Percentiles rank a stretch among this genome's conserved stretches.
phyloP scores from a whole-genome alignment of 257 asterid species.

The Cinchona pubescens region DNA sequence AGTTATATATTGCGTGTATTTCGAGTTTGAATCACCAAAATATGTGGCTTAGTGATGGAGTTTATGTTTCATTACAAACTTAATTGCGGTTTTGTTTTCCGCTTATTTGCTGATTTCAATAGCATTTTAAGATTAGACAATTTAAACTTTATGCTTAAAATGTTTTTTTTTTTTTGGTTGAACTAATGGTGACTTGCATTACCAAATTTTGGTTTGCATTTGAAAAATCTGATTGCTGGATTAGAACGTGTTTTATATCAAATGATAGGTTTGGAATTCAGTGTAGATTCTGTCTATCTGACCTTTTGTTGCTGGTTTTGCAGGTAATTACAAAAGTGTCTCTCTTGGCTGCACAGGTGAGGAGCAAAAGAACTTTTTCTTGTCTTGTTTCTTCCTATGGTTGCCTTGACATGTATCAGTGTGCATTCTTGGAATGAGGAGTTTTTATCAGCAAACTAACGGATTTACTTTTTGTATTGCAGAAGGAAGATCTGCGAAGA shows the following conservation, averaged over 20 bases:
- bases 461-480: constrained; percentile 28
- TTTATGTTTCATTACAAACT: neutral
- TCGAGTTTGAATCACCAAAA: neutral
- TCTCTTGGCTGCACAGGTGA: constrained; percentile 92
- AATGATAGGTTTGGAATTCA: neutral
- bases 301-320: constrained; percentile 17
- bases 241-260: neutral
- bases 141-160: neutral
- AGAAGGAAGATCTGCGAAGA: constrained; percentile 77
- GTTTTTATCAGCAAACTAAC: constrained; percentile 4
- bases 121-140: neutral
- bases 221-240: neutral
- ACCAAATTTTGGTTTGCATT: neutral
- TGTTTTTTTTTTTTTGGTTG: neutral
- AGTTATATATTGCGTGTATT: neutral
- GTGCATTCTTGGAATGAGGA: neutral
- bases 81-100: neutral
- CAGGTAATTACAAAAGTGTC: constrained; percentile 93
- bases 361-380: neutral
- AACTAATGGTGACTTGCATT: neutral
- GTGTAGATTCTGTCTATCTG: constrained; percentile 4
- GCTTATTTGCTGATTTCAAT: neutral
- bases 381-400: neutral
- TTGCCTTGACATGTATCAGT: neutral
- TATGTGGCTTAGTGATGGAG: neutral